Percentiles rank a stretch among this genome's conserved stretches.
Evolutionary conservation across 2,329 filamentous ascomycete species (phyloP).

Genomic region (Amauroascus verrucosus): DNA sequence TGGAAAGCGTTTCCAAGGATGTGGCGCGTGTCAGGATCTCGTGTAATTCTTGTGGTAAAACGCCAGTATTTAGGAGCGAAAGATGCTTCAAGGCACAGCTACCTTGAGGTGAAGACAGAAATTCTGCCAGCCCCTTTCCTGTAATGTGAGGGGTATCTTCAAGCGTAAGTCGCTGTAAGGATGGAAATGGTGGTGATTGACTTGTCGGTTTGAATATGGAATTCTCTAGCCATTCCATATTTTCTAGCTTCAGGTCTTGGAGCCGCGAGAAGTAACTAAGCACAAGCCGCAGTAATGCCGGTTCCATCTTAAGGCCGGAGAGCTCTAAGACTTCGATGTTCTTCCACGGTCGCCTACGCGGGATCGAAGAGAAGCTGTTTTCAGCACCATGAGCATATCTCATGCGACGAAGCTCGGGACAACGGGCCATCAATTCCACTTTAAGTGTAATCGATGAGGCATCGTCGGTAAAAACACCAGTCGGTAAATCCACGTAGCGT

Average conservation of each 20-base stretch:
- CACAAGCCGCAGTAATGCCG: constrained; percentile 51
- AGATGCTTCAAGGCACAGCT: constrained; percentile 55
- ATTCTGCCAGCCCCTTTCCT: constrained; percentile 56
- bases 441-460: constrained; percentile 62
- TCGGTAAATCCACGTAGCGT: constrained; percentile 80
- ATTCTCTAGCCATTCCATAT: constrained; percentile 62
- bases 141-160: constrained; percentile 63
- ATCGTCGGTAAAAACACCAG: constrained; percentile 78
- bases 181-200: constrained; percentile 60
- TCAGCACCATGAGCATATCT: constrained; percentile 71
- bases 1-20: constrained; percentile 39
- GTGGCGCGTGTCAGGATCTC: constrained; percentile 35
- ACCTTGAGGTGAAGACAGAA: constrained; percentile 53
- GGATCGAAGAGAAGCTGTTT: constrained; percentile 60
- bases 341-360: constrained; percentile 41
- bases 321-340: constrained; percentile 36
- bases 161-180: constrained; percentile 62
- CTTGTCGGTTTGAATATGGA: constrained; percentile 60
- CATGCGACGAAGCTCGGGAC: constrained; percentile 80
- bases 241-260: constrained; percentile 62
- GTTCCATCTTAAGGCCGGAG: constrained; percentile 30
- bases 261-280: constrained; percentile 58
- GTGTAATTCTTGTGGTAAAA: constrained; percentile 39
- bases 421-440: constrained; percentile 73
- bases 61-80: constrained; percentile 60